Base-by-base conservation (phyloP, 768 basidiomycete species). In the Suillus ampliporus region DNA sequence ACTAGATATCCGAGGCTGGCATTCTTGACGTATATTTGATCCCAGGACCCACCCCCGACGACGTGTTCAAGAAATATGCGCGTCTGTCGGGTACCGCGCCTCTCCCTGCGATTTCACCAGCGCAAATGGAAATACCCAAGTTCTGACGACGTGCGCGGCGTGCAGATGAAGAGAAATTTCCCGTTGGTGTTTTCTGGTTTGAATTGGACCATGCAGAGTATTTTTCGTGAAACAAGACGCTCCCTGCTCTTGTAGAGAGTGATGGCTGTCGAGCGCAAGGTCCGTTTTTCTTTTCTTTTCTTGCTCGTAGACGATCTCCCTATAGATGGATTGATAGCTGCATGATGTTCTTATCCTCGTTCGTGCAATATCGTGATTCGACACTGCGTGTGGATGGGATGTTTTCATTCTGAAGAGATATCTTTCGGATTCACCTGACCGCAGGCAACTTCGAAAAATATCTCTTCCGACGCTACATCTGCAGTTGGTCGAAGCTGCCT, bases 71-170 rank as follows among this genome's bases (percentile, higher is more conserved):
- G 51, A 94, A 98, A 73, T 98, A 97, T 72, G 83, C 93, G 0
- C 77, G 80, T 21, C 83, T 99, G 59, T 97, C 96, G 0, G 97
- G 97, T 1, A 85, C 90, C 0, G 86, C 92, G 0, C 88, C 90
- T 5, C 82, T 99, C n/a, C 97, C 97, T 0, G 89, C 94, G 10
- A 92, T 21, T 98, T 71, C 97, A 99, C 76, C 97, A 99, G 74
- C 98, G 97, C 74, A 83, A 97, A 38, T 99, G 97, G 97, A 99
- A 99, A 73, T 99, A 99, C 71, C 83, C 97, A 66, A 92, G 89
- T 77, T 89, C 92, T 31, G 87, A 91, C 11, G 97, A 99, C 74
- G 83, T 99, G 10, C 83, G 94, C 13, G 82, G 84, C 5, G 94
- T 99, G 10, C 91, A 96, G 76, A 99, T 62, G 93, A 96, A 67